Percentiles rank a stretch among this genome's conserved stretches.
Evolutionary conservation across 2,329 filamentous ascomycete species (phyloP).

Genomic region (Aspergillus aculeatus): DNA sequence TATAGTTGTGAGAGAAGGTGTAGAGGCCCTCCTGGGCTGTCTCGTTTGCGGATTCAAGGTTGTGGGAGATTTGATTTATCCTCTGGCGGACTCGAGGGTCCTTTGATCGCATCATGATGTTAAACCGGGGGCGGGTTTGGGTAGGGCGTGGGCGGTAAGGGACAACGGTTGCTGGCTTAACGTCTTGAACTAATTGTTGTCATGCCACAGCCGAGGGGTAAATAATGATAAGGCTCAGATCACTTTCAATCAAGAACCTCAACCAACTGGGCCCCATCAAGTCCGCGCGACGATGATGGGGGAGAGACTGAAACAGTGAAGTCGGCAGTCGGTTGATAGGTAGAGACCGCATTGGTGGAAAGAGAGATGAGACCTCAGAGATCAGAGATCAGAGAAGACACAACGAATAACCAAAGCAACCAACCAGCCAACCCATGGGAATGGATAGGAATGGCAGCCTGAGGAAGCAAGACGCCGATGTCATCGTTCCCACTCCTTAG

Average conservation of each 20-base stretch:
- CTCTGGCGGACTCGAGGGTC: constrained; percentile 90
- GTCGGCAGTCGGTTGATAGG: neutral
- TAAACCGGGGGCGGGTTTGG: no score
- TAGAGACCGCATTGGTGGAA: constrained; percentile 16
- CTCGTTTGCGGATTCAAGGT: constrained; percentile 85
- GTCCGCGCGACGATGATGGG: neutral
- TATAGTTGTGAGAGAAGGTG: constrained; percentile 80
- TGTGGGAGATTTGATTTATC: constrained; percentile 89
- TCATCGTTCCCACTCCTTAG: constrained; percentile 25
- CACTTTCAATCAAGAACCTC: constrained; percentile 7
- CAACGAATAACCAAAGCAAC: neutral
- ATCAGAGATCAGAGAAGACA: neutral
- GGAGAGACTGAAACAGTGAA: neutral
- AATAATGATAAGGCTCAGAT: constrained; percentile 33
- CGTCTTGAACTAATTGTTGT: neutral
- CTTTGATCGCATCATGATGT: constrained; percentile 58
- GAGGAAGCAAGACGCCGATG: constrained; percentile 24
- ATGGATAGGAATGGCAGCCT: constrained; percentile 9
- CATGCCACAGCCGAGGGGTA: constrained; percentile 11
- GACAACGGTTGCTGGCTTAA: neutral
- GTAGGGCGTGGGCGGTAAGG: neutral
- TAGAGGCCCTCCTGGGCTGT: constrained; percentile 89
- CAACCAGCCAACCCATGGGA: neutral
- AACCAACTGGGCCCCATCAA: constrained; percentile 18
- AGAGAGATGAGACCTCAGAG: neutral